Base-by-base conservation (phyloP, 2,329 filamentous ascomycete species). In the Sarocladium oryzae region DNA sequence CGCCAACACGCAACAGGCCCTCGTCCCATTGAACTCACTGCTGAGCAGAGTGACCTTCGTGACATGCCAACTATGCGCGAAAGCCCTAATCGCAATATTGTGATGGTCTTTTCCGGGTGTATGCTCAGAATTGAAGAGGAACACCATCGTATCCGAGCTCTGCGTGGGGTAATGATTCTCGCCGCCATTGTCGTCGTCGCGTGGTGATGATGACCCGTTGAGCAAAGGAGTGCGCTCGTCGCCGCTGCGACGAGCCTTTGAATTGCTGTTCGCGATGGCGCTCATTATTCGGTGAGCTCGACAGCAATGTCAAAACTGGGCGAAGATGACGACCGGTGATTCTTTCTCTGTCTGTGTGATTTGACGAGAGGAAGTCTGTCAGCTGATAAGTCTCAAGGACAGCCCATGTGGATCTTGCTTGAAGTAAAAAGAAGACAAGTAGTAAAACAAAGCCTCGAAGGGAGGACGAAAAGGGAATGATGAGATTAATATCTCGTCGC, bases 21-120 rank as follows among this genome's bases (percentile, higher is more conserved):
- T n/a, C 8, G 10, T 48, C 16, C 26, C 15, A 30, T 13, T 11
- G 43, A 24, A 16, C 78, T 57, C 72, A 81, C 79, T 81, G 66
- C 79, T 82, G 54, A 81, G 61, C 35, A 82, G 66, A 2, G 78
- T 80, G 40, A 77, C 72, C 67, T 82, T 82, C 59, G 69, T 66
- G 55, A 81, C 67, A 57, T 82, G 79, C 74, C 76, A 81, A 18
- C 67, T 60, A 52, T 75, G 70, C 28, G 76, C 76, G 8, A 72
- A 64, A 55, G 65, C 70, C 54, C 69, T 71, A 23, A 80, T 63
- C 51, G 68, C 63, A 20, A 67, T 54, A 54, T 75, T 79, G 16
- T 69, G 57, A 60, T 71, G 77, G 52, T 81, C 66, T 51, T 67
- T 67, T 46, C 79, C 79, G 1, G 79, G 79, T 1, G 77, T 82